These are phyloP conservation scores for Trichophyton simii DNA, from an alignment of 2,329 filamentous ascomycete species.

Conservation along the genomic window DNA sequence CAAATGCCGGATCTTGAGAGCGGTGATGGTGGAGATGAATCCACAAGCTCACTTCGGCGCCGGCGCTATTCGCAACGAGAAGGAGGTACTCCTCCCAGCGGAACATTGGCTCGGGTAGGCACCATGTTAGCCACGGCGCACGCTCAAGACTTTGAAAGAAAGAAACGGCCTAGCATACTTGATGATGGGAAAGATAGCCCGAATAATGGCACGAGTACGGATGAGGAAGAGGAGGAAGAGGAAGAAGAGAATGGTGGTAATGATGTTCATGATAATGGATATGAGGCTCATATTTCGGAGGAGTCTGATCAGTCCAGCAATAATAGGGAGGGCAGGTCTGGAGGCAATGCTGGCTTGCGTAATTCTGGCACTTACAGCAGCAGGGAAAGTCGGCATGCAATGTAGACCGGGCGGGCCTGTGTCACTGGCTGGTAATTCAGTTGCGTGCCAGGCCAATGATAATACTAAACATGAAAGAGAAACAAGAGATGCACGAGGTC, in stretches of 20 bases:
- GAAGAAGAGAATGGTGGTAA: conserved; percentile 22
- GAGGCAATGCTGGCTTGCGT: not conserved
- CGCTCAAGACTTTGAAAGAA: conserved; percentile 83
- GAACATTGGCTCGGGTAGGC: conserved; percentile 42
- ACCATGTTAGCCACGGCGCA: conserved; percentile 73
- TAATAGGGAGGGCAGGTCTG: not conserved
- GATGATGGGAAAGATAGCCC: conserved; percentile 19
- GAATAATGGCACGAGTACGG: conserved; percentile 25
- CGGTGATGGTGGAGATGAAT: conserved; percentile 10
- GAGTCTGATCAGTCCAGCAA: not conserved
- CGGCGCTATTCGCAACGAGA: conserved; percentile 17
- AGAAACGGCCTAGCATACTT: conserved; percentile 41
- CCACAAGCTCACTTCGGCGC: conserved; percentile 10
- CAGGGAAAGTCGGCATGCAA: not conserved
- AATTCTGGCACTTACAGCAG: not conserved
- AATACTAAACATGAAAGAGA: too few relatives aligned
- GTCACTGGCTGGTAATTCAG: too few relatives aligned
- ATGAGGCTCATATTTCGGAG: not conserved
- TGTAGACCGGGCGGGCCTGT: not conserved
- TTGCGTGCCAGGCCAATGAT: too few relatives aligned
- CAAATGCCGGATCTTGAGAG: not conserved
- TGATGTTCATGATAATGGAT: conserved; percentile 7
- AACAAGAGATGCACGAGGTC: too few relatives aligned
- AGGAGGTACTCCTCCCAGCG: conserved; percentile 15
- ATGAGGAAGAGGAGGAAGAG: conserved; percentile 28